Base-by-base conservation (phyloP, 495 filamentous ascomycete species). In the Penicillium paxilli region DNA sequence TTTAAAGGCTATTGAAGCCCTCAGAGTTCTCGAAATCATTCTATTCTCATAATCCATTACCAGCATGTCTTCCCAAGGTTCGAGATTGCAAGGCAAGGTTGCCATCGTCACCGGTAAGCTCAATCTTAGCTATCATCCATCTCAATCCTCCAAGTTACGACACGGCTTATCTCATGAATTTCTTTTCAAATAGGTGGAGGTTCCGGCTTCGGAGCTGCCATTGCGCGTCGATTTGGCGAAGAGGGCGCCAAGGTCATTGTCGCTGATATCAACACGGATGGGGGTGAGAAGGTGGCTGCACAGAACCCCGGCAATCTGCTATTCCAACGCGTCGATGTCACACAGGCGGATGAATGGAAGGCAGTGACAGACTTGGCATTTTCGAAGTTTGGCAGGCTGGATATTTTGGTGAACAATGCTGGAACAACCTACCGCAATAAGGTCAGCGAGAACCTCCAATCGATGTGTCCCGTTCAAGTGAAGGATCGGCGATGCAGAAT, bases 41-140 rank as follows among this genome's bases (percentile, higher is more conserved):
- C 14, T n/a, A 37, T 10, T 11, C 11, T 32, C 24, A 30, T 7
- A 30, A 37, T 12, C 10, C 5, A 28, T n/a, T 25, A 30, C 16
- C 41, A 51, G 35, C 3, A 58, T 54, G 55, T 26, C 54, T n/a
- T 20, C 55, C 1, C 66, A 67, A 60, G 63, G 68, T 38, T 56
- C 66, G 14, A 60, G 72, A 56, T 79, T 98, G 19, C 78, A 85
- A 44, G 92, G 90, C 71, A 98, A 97, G 75, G 96, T 96, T 72
- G 90, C 90, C 68, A 85, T 98, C 58, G 82, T 98, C 63, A 98
- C 94, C 17, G 93, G 93, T 67, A 57, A 41, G 55, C 41, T 21
- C 41, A 21, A 19, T 5, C 17, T 40, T 10, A 9, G 11, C 3
- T 32, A 3, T 9, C 30, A 32, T 4, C 1, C 11, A 32, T 32